These are phyloP conservation scores for Penicillium brevicompactum DNA, from an alignment of 2,329 filamentous ascomycete species.

Conservation along the genomic window DNA sequence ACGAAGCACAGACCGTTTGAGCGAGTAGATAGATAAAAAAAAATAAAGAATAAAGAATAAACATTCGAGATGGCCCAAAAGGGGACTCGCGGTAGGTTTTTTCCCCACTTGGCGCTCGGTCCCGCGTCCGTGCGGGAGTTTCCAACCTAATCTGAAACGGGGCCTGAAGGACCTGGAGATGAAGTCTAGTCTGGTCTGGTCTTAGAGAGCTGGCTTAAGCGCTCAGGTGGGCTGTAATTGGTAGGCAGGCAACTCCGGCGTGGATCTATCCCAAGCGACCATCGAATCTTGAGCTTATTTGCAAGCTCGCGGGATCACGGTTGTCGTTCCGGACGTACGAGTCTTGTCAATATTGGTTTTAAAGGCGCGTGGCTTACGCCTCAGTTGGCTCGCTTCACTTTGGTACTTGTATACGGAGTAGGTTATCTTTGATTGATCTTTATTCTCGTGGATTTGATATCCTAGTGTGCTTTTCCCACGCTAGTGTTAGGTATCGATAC, in stretches of 20 bases:
- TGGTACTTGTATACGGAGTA: background rate
- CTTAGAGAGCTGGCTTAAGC: background rate
- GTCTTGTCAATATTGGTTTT: background rate
- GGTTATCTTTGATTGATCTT: background rate
- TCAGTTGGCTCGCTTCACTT: background rate
- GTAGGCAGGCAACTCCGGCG: background rate
- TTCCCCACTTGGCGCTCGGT: slow-evolving; percentile 2
- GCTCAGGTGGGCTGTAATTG: slow-evolving; percentile 1
- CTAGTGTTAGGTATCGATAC: background rate
- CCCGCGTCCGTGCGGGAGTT: slow-evolving; percentile 1
- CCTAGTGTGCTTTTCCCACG: background rate
- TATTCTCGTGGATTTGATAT: background rate
- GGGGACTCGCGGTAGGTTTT: background rate
- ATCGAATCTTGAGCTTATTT: slow-evolving; percentile 28
- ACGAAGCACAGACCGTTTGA: background rate
- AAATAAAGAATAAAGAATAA: background rate
- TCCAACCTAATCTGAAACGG: slow-evolving; percentile 7
- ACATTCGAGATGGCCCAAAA: background rate
- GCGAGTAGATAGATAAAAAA: background rate
- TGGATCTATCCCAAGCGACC: slow-evolving; percentile 6
- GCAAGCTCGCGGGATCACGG: slow-evolving; percentile 5
- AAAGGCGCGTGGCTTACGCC: background rate
- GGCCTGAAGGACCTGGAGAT: background rate
- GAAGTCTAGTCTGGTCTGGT: background rate
- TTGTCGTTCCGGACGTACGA: background rate